Percentiles rank a stretch among this genome's conserved stretches.
Conservation (phyloP, 2,329 filamentous ascomycete genomes). For the Verticillium tricorpus region DNA sequence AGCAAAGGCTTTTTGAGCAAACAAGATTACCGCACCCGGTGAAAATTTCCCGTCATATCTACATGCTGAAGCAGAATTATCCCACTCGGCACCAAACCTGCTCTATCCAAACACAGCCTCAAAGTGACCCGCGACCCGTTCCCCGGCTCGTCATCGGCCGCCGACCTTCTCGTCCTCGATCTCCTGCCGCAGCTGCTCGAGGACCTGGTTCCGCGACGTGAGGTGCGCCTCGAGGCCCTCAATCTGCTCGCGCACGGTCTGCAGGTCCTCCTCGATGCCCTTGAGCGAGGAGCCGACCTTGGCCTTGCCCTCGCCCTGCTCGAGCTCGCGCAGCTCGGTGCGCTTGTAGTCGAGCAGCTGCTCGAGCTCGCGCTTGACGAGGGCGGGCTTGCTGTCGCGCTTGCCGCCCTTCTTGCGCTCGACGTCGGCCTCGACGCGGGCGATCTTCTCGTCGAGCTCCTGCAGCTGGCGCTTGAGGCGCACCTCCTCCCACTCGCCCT, state of each 20-base stretch:
- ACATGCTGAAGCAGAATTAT: neutral
- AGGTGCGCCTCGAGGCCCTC: constrained; percentile 85
- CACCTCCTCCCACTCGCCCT: constrained; percentile 92
- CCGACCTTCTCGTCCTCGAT: constrained; percentile 80
- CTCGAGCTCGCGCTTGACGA: constrained; percentile 92
- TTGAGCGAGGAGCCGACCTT: constrained; percentile 70
- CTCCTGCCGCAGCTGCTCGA: constrained; percentile 74
- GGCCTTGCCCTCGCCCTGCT: constrained; percentile 64
- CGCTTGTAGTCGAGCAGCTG: constrained; percentile 94
- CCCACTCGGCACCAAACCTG: neutral
- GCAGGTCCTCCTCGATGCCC: constrained; percentile 77
- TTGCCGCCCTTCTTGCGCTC: constrained; percentile 59
- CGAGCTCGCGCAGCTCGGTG: constrained; percentile 68
- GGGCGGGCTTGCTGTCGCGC: constrained; percentile 76
- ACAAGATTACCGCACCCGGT: neutral
- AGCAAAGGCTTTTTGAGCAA: neutral
- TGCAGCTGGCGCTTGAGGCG: constrained; percentile 86
- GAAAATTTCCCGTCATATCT: neutral
- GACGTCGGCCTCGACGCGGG: constrained; percentile 71
- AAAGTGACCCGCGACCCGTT: neutral
- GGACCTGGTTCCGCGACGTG: constrained; percentile 65
- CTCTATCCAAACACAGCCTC: neutral
- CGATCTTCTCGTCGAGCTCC: constrained; percentile 84
- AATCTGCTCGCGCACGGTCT: constrained; percentile 89
- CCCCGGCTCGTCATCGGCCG: constrained; percentile 25